Base-by-base conservation (phyloP, 371 early-diverging fungal species). In the Zychaea mexicana region DNA sequence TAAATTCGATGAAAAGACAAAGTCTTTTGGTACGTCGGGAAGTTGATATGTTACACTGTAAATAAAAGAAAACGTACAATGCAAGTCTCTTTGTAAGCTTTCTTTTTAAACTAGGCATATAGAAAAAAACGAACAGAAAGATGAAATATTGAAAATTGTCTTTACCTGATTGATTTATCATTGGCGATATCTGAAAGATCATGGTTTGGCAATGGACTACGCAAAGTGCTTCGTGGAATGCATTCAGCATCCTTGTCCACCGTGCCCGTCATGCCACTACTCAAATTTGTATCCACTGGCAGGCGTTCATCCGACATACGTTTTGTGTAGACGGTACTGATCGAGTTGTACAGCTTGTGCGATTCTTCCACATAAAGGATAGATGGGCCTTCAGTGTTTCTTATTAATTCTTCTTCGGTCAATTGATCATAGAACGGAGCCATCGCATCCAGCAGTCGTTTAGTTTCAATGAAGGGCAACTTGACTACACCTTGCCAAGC, bases 401-500 rank as follows among this genome's bases (percentile, higher is more conserved):
- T 85, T 2, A 67, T 66, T 1, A 53, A 61, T 73, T 98, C 97
- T 60, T 92, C 95, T 17, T 85, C 90, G 0, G 86, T 82, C n/a
- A 98, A 69, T 56, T 74, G 73, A 57, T 78, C 73, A 59, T 94
- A 92, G 1, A 80, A 74, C 2, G 90, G 84, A 33, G 74, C 65
- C 88, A 97, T 90, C 2, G 96, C 97, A 5, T 82, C 76, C 22
- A 94, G 66, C 30, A 98, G 81, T 47, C 96, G 87, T 17, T 79
- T 58, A 58, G 94, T 89, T 47, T 98, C 95, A 70, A 98, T 92
- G 70, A 97, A 98, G 0, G 97, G 94, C n/a, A 98, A 78, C 36
- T 96, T 80, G 3, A 92, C 97, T 10, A 98, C 94, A 38, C 94
- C 98, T 85, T 99, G 97, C 99, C 99, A 99, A 19, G 92, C 85